Percentiles rank a stretch among this genome's conserved stretches.
These are phyloP conservation scores for Exophiala dermatitidis DNA, from an alignment of 2,329 filamentous ascomycete genomes.

Conservation along the genomic window DNA sequence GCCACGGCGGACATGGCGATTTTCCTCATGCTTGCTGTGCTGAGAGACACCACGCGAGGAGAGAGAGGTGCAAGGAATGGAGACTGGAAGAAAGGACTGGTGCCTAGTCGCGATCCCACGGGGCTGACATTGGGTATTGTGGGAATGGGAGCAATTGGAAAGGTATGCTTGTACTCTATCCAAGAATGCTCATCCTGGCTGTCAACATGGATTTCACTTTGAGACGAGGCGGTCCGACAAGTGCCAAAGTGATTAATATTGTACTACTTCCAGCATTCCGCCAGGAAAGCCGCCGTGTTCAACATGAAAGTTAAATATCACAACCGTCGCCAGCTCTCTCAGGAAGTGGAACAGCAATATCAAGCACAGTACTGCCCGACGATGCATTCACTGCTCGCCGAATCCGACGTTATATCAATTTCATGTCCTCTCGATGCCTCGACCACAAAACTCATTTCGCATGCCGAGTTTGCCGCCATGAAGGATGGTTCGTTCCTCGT, in stretches of 20 bases:
- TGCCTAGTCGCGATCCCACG: constrained; percentile 38
- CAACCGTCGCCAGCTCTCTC: constrained; percentile 57
- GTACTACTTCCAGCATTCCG: constrained; percentile 2
- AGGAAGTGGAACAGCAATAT: constrained; percentile 43
- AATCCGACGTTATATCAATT: constrained; percentile 31
- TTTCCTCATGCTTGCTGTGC: constrained; percentile 41
- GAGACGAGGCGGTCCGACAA: background rate
- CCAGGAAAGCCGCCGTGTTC: constrained; percentile 61
- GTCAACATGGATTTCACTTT: background rate
- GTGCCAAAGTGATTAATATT: background rate
- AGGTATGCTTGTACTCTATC: constrained; percentile 14
- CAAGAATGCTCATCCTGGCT: too few species aligned
- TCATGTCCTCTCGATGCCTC: constrained; percentile 7
- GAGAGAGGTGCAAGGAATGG: constrained; percentile 36
- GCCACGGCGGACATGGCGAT: constrained; percentile 48
- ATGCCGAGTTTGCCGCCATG: constrained; percentile 40
- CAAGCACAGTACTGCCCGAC: constrained; percentile 17
- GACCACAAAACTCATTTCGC: constrained; percentile 28
- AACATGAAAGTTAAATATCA: constrained; percentile 70
- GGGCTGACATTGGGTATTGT: constrained; percentile 44
- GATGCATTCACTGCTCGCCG: constrained; percentile 31
- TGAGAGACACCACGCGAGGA: constrained; percentile 41
- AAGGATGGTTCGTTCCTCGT: constrained; percentile 44
- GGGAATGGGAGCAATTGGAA: constrained; percentile 45
- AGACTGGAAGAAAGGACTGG: constrained; percentile 34